Percentiles rank a stretch among this genome's conserved stretches.
phyloP scores from a whole-genome alignment of 345 rosid species.

The Excoecaria agallocha region DNA sequence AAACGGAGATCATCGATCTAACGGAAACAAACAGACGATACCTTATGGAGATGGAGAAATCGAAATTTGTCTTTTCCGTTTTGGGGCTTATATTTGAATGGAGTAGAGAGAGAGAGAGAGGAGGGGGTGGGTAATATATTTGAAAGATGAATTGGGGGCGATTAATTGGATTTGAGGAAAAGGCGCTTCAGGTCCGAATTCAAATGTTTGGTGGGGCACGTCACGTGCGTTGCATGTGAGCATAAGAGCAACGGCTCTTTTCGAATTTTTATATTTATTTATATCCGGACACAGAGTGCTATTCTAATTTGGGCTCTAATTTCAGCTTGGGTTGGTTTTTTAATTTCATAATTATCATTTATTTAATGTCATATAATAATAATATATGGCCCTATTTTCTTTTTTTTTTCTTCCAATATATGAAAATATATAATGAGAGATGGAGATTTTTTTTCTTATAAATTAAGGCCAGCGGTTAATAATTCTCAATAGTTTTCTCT shows the following conservation, averaged over 20 bases:
- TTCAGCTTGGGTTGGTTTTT: too few species aligned
- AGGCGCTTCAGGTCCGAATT: conserved; percentile 27
- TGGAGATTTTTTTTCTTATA: too few species aligned
- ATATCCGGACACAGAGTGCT: too few species aligned
- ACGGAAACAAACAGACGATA: not conserved
- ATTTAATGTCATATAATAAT: too few species aligned
- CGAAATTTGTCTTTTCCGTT: not conserved
- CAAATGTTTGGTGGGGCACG: conserved; percentile 21
- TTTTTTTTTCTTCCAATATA: too few species aligned
- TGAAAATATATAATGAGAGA: too few species aligned
- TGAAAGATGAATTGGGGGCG: not conserved
- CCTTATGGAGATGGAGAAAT: conserved; percentile 1
- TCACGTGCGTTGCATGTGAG: conserved; percentile 25
- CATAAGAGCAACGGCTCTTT: not conserved
- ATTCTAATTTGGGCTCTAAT: too few species aligned
- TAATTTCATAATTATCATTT: too few species aligned
- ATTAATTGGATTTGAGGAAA: conserved; percentile 8
- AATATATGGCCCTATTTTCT: too few species aligned
- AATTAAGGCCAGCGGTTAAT: too few species aligned
- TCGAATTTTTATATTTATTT: not conserved
- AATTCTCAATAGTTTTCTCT: too few species aligned
- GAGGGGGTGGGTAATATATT: not conserved
- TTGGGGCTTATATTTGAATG: conserved; percentile 1
- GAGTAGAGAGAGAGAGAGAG: not conserved
- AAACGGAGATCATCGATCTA: conserved; percentile 2